Evolutionary conservation across 192 early-diverging fungal species (phyloP), one percentile per base, ranked within the genome.

Genomic region (Coemansia sp.): DNA sequence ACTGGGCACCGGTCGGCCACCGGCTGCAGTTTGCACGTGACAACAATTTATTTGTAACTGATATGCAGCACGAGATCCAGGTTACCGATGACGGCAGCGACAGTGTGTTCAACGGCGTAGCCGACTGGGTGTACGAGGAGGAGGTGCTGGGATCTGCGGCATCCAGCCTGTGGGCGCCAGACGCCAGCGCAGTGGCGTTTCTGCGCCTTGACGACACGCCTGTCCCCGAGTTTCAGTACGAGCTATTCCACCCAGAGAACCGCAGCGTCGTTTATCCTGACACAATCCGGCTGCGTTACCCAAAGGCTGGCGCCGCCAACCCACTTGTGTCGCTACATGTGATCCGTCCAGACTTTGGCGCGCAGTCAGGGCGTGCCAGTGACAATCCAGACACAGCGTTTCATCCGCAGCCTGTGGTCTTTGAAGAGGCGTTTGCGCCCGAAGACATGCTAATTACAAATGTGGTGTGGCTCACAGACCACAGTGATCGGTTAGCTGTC

Each of bases 71-170:
- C 14, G 88, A 93, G 56, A 84, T 84, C 46, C 87, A 86, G 44
- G 79, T 97, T 28, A 98, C 96, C 2, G 84, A 79, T 51, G 95
- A 97, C 70, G 94, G 95, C 12, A 87, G 88, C 23, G 76, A 75
- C 28, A 84, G 79, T 23, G 84, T 96, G 18, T 90, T 95, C 63
- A 97, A 97, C 67, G 96, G 95, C 6, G 82, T 97, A 6, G 87
- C 93, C n/a, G 96, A 98, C 74, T 98, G 96, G 96, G 94, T 96
- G 0, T 98, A 98, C 61, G 95, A 97, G 73, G 97, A 98, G 70
- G 96, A 98, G 68, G 90, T 98, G 1, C 84, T 92, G 49, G 75
- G 63, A 7, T 68, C 69, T 0, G 83, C 87, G 11, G 74, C 79
- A 10, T 86, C 94, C 4, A 64, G 93, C 15, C 95, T 93, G 92